Percentiles rank a stretch among this genome's conserved stretches.
phyloP scores from a whole-genome alignment of 2,329 filamentous ascomycete species.

The Fusarium scirpi region DNA sequence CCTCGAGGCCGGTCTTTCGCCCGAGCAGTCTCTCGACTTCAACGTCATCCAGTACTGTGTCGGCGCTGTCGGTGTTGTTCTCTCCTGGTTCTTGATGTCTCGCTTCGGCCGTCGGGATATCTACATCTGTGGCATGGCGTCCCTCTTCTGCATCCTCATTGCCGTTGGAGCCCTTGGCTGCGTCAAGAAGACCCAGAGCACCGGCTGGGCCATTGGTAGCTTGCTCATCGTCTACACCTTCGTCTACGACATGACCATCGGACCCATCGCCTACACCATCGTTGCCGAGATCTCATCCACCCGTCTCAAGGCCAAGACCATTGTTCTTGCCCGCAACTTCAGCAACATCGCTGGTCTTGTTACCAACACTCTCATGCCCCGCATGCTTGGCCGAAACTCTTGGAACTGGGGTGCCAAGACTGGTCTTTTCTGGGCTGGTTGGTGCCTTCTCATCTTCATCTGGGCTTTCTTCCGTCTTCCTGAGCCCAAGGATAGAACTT shows the following conservation, averaged over 20 bases:
- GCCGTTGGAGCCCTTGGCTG: constrained; percentile 52
- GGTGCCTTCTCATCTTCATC: constrained; percentile 57
- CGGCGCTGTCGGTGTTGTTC: constrained; percentile 10
- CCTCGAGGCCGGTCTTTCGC: constrained; percentile 9
- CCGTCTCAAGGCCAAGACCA: constrained; percentile 59
- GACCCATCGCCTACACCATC: constrained; percentile 81
- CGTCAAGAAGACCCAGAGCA: constrained; percentile 54
- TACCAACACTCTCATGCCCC: constrained; percentile 58
- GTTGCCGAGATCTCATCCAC: constrained; percentile 68
- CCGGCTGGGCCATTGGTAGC: constrained; percentile 58
- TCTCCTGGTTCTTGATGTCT: constrained; percentile 23
- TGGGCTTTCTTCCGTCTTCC: constrained; percentile 67
- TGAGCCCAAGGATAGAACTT: constrained; percentile 65
- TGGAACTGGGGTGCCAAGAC: constrained; percentile 62
- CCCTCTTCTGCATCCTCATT: constrained; percentile 12
- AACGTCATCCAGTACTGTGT: constrained; percentile 25
- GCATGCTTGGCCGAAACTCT: constrained; percentile 59
- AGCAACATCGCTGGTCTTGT: constrained; percentile 64
- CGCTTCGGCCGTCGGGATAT: constrained; percentile 19
- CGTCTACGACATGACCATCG: constrained; percentile 54
- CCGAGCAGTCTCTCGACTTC: constrained; percentile 13
- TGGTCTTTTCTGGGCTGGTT: constrained; percentile 59
- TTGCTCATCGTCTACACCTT: constrained; percentile 59
- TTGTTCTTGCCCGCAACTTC: constrained; percentile 57
- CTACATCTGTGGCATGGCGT: constrained; percentile 8